Conservation (phyloP, 2,329 filamentous ascomycete species). For the Chrysoporthe cubensis region DNA sequence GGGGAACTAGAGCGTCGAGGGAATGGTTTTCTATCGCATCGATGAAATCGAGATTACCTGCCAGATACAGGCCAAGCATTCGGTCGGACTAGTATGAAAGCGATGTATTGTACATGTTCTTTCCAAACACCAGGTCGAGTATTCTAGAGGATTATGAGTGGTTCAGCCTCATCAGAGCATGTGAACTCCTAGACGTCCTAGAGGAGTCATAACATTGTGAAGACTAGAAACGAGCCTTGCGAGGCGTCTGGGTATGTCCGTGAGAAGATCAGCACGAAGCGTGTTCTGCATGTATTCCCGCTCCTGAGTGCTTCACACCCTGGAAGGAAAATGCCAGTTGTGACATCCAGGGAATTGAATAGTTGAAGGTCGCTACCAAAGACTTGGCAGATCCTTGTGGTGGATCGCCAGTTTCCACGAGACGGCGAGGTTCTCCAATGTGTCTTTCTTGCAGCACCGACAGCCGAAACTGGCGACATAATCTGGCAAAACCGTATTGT, state of each 20-base stretch:
- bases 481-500: slow-evolving; percentile 51
- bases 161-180: slow-evolving; percentile 51
- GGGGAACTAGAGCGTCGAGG: too few species aligned
- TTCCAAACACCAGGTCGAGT: slow-evolving; percentile 50
- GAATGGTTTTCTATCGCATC: too few species aligned
- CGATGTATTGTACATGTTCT: too few species aligned
- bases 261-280: slow-evolving; percentile 59
- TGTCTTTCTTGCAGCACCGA: slow-evolving; percentile 58
- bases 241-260: slow-evolving; percentile 60
- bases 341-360: slow-evolving; percentile 57
- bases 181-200: slow-evolving; percentile 59
- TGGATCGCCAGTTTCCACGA: slow-evolving; percentile 43
- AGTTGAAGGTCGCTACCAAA: slow-evolving; percentile 56
- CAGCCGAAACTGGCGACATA: slow-evolving; percentile 61
- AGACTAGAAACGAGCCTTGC: slow-evolving; percentile 60
- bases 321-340: slow-evolving; percentile 57
- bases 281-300: slow-evolving; percentile 45
- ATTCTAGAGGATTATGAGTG: slow-evolving; percentile 53
- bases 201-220: slow-evolving; percentile 54
- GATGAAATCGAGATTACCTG: too few species aligned
- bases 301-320: slow-evolving; percentile 47
- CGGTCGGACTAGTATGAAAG: too few species aligned
- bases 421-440: slow-evolving; percentile 67
- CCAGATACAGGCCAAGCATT: too few species aligned
- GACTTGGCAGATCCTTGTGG: slow-evolving; percentile 18